These are phyloP conservation scores for Fraxinus sp. DNA, from an alignment of 305 asterid genomes.

Conservation along the genomic window DNA sequence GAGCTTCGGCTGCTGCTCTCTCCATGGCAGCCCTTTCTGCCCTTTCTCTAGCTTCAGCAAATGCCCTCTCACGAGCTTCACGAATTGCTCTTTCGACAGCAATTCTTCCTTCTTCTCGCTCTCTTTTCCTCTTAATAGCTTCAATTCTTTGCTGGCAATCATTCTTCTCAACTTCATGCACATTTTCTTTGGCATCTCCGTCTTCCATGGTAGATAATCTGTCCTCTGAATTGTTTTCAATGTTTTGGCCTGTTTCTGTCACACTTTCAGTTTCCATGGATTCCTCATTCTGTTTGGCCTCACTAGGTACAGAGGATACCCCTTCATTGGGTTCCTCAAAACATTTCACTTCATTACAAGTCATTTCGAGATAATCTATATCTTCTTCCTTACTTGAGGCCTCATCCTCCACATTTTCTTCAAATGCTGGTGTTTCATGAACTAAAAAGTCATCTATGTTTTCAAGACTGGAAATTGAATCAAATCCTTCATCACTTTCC, in stretches of 20 bases:
- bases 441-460: constrained; percentile 31
- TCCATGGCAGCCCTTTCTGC: constrained; percentile 88
- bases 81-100: constrained; percentile 88
- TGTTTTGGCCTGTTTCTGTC: constrained; percentile 32
- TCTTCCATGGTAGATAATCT: constrained; percentile 29
- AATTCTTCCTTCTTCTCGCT: constrained; percentile 68
- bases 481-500: constrained; percentile 45
- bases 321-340: constrained; percentile 35
- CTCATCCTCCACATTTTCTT: constrained; percentile 28
- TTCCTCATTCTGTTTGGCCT: constrained; percentile 33
- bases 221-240: constrained; percentile 32
- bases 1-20: constrained; percentile 75
- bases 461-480: constrained; percentile 33
- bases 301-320: constrained; percentile 27
- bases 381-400: constrained; percentile 32
- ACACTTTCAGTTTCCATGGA: constrained; percentile 38
- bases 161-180: constrained; percentile 35
- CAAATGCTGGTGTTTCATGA: constrained; percentile 36
- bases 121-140: constrained; percentile 74
- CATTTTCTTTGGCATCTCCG: constrained; percentile 38
- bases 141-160: constrained; percentile 52
- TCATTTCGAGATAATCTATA: constrained; percentile 29
- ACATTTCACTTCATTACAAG: constrained; percentile 29
- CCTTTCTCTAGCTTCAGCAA: constrained; percentile 87
- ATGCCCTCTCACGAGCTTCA: constrained; percentile 97